Base-by-base conservation (phyloP, 805 yeast genomes). In the Metschnikowia henanensis region DNA sequence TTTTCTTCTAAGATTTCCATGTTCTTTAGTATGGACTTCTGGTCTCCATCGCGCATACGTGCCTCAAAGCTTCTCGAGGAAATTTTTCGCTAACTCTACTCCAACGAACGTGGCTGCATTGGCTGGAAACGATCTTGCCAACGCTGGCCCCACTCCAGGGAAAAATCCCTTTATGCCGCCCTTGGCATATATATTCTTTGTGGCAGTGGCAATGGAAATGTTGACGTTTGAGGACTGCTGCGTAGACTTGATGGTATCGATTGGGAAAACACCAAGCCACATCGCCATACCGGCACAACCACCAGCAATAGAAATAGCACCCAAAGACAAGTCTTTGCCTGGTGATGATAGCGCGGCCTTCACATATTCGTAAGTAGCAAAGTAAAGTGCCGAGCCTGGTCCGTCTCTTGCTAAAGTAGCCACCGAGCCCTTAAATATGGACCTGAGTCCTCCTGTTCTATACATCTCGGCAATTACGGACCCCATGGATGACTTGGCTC, bases 31-130 rank as follows among this genome's bases (percentile, higher is more conserved):
- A 26, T 12, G 8, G 12, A 5, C n/a, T 5, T 26, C 5, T 26
- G 5, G 12, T 25, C n/a, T 10, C 13, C 21, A 15, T 17, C 3
- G 10, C 28, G 5, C 15, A 5, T 15, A 15, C 10, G 13, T 30
- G 15, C 16, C 30, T 25, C 39, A 46, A 31, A 66, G 50, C 50
- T 65, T 65, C 39, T 68, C 70, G 23, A 72, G 60, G 49, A 64
- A 62, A 49, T 69, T 66, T 51, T 65, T 71, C 20, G 96, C 87
- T 45, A 91, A 59, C 64, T 92, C 99, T 23, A 92, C 98, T 36
- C 98, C 99, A 28, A 89, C 77, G 70, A 92, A 92, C 2, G 98
- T 91, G 7, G 99, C 98, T n/a, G 99, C 99, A 66, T 94, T 92
- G 18, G 98, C 98, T 3, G 98, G 98, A 84, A 94, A 92, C 31